Conservation (phyloP, 2,329 filamentous ascomycete species). For the Apiospora sp. region DNA sequence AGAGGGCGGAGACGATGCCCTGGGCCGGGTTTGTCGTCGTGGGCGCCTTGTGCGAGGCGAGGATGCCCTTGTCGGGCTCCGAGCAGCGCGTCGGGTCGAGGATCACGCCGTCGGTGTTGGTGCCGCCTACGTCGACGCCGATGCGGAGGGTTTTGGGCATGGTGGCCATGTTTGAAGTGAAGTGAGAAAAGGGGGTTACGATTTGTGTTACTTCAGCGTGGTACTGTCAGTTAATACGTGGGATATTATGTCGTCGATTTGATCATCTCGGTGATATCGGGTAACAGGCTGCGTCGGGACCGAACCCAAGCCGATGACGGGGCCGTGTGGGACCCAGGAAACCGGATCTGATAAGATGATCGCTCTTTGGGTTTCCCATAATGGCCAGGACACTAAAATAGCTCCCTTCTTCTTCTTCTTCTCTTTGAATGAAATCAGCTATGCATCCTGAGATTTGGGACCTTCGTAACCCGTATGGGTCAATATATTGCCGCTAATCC, state of each 20-base stretch:
- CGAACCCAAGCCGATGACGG: not conserved
- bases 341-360: conserved; percentile 21
- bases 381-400: not conserved
- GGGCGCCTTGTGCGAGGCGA: conserved; percentile 58
- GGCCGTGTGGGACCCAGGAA: not conserved
- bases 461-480: not conserved
- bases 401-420: not conserved
- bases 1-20: conserved; percentile 55
- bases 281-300: not conserved
- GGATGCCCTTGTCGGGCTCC: conserved; percentile 50
- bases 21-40: conserved; percentile 57
- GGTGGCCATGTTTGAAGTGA: conserved; percentile 8
- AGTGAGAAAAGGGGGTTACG: not conserved
- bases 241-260: too few relatives aligned
- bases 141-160: conserved; percentile 37
- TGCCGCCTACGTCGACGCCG: conserved; percentile 49
- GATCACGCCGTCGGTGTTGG: conserved; percentile 62
- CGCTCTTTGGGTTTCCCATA: not conserved
- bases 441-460: not conserved
- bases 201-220: not conserved
- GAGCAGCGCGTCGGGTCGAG: conserved; percentile 51
- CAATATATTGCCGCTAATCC: not conserved
- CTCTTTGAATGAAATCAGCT: not conserved
- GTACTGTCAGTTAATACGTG: too few relatives aligned
- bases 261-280: conserved; percentile 8